Evolutionary conservation across 345 rosid species (phyloP).

Genomic region (Orychophragmus violaceus): DNA sequence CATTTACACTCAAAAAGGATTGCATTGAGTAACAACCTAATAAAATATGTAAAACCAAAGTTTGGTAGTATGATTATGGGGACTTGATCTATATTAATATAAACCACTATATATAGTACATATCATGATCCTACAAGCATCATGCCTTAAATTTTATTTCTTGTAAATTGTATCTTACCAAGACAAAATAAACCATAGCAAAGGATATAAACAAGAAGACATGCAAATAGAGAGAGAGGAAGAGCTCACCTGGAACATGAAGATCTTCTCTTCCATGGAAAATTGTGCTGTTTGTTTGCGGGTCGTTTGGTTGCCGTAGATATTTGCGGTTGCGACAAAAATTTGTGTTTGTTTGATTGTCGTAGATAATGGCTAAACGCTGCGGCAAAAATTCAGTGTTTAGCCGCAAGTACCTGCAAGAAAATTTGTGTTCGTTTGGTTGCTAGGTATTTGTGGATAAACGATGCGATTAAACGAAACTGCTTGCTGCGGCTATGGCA

Average conservation of each 20-base stretch:
- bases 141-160: background rate
- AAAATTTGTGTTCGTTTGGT: too few species aligned
- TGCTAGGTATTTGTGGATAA: too few species aligned
- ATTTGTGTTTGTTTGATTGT: too few species aligned
- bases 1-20: slow-evolving; percentile 54
- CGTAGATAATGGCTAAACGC: too few species aligned
- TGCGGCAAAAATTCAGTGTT: too few species aligned
- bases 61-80: background rate
- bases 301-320: too few species aligned
- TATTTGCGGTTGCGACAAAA: too few species aligned
- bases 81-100: background rate
- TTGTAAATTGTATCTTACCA: background rate
- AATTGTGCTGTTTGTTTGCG: too few species aligned
- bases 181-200: background rate
- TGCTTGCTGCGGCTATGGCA: too few species aligned
- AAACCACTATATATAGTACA: background rate
- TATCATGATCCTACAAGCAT: background rate
- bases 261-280: background rate
- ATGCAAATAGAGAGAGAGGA: background rate
- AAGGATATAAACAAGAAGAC: background rate
- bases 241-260: background rate
- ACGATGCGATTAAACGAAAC: too few species aligned
- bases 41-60: background rate
- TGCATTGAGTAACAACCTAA: background rate
- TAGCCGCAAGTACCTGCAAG: too few species aligned